phyloP scores from a whole-genome alignment of 228 moss, liverwort and hornwort species.

The Sphagnum fallax region DNA sequence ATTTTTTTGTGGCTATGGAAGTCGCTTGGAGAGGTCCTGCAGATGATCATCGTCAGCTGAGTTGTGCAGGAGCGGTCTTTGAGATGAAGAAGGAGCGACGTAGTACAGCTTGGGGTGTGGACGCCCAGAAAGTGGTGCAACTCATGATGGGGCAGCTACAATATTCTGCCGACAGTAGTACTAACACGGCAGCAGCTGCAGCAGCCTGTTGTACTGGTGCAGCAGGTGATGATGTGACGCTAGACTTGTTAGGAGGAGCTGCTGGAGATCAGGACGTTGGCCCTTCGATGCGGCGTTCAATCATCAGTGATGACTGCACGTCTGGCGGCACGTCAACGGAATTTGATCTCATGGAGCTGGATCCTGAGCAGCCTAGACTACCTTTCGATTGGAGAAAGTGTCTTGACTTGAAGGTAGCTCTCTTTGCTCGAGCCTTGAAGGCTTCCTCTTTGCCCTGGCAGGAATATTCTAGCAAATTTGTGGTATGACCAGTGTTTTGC shows the following conservation, averaged over 20 bases:
- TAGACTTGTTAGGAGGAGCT: constrained; percentile 29
- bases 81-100: constrained; percentile 20
- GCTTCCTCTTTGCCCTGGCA: too few relatives aligned
- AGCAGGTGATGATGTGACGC: constrained; percentile 15
- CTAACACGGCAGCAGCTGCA: too few relatives aligned
- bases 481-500: too few relatives aligned
- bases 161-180: neutral
- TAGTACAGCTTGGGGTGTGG: constrained; percentile 25
- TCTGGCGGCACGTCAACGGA: too few relatives aligned
- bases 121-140: constrained; percentile 47
- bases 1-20: constrained; percentile 22
- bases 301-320: too few relatives aligned
- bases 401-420: constrained; percentile 34
- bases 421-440: neutral
- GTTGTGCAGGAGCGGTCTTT: constrained; percentile 3
- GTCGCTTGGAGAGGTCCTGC: constrained; percentile 35
- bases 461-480: too few relatives aligned
- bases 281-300: too few relatives aligned
- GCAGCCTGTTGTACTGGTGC: neutral
- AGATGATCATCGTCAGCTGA: constrained; percentile 3
- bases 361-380: constrained; percentile 27
- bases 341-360: constrained; percentile 39
- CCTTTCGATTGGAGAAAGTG: constrained; percentile 48
- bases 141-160: constrained; percentile 43
- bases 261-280: constrained; percentile 3